These are phyloP conservation scores for Waltiozyma solani DNA, from an alignment of 1,139 yeast genomes.

Conservation along the genomic window DNA sequence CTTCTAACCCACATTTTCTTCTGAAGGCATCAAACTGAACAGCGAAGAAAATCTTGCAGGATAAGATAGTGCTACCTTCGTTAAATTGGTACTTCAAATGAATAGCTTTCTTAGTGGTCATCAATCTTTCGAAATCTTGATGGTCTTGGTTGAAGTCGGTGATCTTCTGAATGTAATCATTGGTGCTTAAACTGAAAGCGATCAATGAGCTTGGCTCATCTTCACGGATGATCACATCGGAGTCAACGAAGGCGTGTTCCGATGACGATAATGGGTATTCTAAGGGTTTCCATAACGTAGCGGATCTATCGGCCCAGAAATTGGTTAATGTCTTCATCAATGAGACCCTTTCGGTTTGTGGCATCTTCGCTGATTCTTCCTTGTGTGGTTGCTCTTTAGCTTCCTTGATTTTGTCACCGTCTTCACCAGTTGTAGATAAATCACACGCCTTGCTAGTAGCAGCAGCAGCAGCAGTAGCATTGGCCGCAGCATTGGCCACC, in stretches of 20 bases:
- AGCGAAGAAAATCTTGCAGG: slow-evolving; percentile 90
- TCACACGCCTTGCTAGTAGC: not conserved
- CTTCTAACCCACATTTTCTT: slow-evolving; percentile 69
- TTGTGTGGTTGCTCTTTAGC: slow-evolving; percentile 15
- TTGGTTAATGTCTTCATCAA: slow-evolving; percentile 76
- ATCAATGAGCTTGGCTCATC: slow-evolving; percentile 95
- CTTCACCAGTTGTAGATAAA: too few species aligned
- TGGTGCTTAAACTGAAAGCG: slow-evolving; percentile 82
- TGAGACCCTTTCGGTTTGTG: slow-evolving; percentile 58
- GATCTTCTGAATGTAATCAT: slow-evolving; percentile 69
- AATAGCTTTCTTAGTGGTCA: slow-evolving; percentile 77
- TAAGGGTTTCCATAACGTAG: slow-evolving; percentile 91
- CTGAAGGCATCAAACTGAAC: slow-evolving; percentile 96
- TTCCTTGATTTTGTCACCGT: slow-evolving; percentile 4
- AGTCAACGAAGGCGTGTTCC: slow-evolving; percentile 91
- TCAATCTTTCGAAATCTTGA: slow-evolving; percentile 44
- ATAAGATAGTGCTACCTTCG: slow-evolving; percentile 72
- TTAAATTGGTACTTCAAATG: slow-evolving; percentile 88
- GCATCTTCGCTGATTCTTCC: slow-evolving; percentile 15
- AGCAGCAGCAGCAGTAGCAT: slow-evolving; percentile 1
- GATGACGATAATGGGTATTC: slow-evolving; percentile 71
- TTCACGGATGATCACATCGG: slow-evolving; percentile 88
- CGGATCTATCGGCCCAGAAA: slow-evolving; percentile 97
- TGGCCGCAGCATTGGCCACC: not conserved
- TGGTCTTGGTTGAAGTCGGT: slow-evolving; percentile 17